Percentiles rank a stretch among this genome's conserved stretches.
These are phyloP conservation scores for Hypomontagnella submonticulosa DNA, from an alignment of 495 filamentous ascomycete species.

Conservation along the genomic window DNA sequence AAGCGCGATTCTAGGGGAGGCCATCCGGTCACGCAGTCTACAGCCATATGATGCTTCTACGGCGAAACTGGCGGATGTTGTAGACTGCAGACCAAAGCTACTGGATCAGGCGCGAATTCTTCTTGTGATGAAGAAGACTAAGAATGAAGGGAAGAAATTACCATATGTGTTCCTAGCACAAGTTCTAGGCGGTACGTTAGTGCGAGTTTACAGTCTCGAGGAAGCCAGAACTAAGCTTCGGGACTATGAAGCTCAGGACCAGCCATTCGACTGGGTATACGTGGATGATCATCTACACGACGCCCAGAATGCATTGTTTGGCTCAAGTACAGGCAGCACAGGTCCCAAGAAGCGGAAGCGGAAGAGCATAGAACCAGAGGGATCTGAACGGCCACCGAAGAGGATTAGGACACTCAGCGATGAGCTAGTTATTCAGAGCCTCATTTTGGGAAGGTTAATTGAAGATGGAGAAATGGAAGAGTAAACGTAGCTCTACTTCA, in stretches of 20 bases:
- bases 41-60: constrained; percentile 65
- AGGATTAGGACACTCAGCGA: constrained; percentile 74
- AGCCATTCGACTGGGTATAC: constrained; percentile 83
- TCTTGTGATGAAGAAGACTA: constrained; percentile 76
- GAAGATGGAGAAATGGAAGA: constrained; percentile 66
- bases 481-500: constrained; percentile 18
- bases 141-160: constrained; percentile 67
- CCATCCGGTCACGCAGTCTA: constrained; percentile 78
- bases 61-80: constrained; percentile 65
- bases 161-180: constrained; percentile 77
- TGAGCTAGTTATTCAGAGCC: constrained; percentile 90
- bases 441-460: constrained; percentile 84
- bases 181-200: constrained; percentile 78
- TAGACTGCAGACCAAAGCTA: constrained; percentile 68
- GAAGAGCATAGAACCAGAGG: constrained; percentile 47
- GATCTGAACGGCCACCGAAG: constrained; percentile 53
- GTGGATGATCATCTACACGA: constrained; percentile 66
- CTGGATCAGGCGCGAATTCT: constrained; percentile 75
- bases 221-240: constrained; percentile 69
- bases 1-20: constrained; percentile 78
- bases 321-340: constrained; percentile 35
- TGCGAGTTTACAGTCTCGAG: constrained; percentile 70
- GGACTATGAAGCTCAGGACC: constrained; percentile 58
- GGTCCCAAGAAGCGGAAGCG: constrained; percentile 58
- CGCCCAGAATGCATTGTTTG: constrained; percentile 39